Evolutionary conservation across 371 early-diverging fungal species (phyloP), one percentile per base, ranked within the genome.

Genomic region (Mucor indicus): DNA sequence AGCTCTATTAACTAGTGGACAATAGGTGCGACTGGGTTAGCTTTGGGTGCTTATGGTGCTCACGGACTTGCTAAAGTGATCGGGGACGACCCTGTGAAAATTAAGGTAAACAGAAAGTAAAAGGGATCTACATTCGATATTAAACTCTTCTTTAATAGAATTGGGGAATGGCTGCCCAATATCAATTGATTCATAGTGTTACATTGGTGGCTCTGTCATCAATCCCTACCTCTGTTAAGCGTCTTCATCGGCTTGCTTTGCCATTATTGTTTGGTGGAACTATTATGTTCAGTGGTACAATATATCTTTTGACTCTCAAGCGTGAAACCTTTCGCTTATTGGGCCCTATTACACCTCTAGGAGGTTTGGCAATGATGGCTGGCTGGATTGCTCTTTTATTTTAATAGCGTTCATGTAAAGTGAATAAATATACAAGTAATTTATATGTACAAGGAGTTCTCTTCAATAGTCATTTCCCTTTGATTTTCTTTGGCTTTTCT

Each of bases 261-360:
- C 79, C 76, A 33, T 65, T 78, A 54, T 76, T 87, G 24, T 54
- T 80, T 15, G 57, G 73, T 8, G 91, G 91, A 4, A 83, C 85
- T 0, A 32, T 69, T 9, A 61, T 82, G 56, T 90, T 90, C 54
- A 85, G 79, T 37, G 87, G 86, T 6, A 67, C 79, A 9, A 84
- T 87, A 16, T 86, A 87, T 43, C 44, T 71, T 2, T 57, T 85
- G 27, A 72, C 76, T 10, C 55, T 85, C 12, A 61, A 78, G 16
- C 62, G 69, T 5, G 62, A 73, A 1, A 47, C 27, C 15, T 73
- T 68, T 50, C 55, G 69, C 38, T 55, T 57, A 13, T 45, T 91
- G 12, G 89, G 87, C 0, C 87, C 87, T 0, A 62, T 84, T 1
- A 90, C 91, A 0, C 91, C 91, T 12, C 57, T 91, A 11, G 91